Conservation (phyloP, 176 grass and related monocot species). For the Phoenix roebelenii region DNA sequence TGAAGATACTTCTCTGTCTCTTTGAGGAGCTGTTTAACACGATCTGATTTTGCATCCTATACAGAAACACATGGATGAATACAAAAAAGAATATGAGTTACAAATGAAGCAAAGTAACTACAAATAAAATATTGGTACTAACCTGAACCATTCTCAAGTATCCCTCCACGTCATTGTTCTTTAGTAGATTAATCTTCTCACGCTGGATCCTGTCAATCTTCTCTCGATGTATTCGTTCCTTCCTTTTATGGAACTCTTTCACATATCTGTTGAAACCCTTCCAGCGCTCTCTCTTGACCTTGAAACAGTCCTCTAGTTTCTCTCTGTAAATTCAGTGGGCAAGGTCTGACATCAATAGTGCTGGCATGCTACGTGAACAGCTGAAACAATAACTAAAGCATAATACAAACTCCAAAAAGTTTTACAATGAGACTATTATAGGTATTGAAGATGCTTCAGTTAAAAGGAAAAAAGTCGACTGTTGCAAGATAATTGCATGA, state of each 20-base stretch:
- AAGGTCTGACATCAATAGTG: not conserved
- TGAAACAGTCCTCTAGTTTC: conserved; percentile 85
- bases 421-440: too few relatives aligned
- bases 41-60: conserved; percentile 97
- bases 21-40: conserved; percentile 90
- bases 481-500: not conserved
- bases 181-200: conserved; percentile 97
- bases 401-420: too few relatives aligned
- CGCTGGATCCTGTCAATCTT: conserved; percentile 92
- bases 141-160: conserved; percentile 99
- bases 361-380: too few relatives aligned
- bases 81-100: not conserved
- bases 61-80: conserved; percentile 19
- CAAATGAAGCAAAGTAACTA: conserved; percentile 18
- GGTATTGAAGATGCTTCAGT: too few relatives aligned
- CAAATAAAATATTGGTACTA: conserved; percentile 20
- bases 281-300: conserved; percentile 76
- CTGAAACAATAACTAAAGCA: too few relatives aligned
- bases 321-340: conserved; percentile 43
- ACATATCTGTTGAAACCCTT: conserved; percentile 81
- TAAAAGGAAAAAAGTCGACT: too few relatives aligned
- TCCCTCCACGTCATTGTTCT: conserved; percentile 99
- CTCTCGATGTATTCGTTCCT: conserved; percentile 83
- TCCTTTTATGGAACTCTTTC: conserved; percentile 98
- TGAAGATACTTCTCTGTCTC: conserved; percentile 99